Evolutionary conservation across 2,329 filamentous ascomycete species (phyloP).

Genomic region (Westerdykella sp.): DNA sequence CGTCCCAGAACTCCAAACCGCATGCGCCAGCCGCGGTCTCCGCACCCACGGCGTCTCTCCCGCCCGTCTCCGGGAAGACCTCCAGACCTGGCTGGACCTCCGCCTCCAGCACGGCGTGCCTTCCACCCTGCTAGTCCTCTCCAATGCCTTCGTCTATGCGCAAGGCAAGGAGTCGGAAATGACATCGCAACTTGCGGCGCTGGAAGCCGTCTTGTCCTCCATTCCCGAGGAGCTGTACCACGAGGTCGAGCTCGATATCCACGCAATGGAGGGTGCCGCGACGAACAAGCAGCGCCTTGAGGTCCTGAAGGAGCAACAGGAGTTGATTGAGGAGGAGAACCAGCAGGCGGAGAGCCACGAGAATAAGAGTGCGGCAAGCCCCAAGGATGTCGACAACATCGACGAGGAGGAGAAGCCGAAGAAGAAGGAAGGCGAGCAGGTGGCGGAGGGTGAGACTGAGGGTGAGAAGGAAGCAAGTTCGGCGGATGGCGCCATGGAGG

Average conservation of each 20-base stretch:
- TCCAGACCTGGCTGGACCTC: slow-evolving; percentile 90
- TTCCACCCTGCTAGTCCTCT: slow-evolving; percentile 88
- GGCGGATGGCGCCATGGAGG: slow-evolving; percentile 18
- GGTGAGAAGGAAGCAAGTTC: slow-evolving; percentile 29
- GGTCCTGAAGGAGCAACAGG: slow-evolving; percentile 96
- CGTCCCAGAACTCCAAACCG: slow-evolving; percentile 87
- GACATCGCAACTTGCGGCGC: slow-evolving; percentile 82
- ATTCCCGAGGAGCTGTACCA: slow-evolving; percentile 99
- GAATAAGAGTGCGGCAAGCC: slow-evolving; percentile 66
- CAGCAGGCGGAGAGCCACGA: slow-evolving; percentile 74
- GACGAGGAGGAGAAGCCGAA: slow-evolving; percentile 81
- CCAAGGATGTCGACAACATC: slow-evolving; percentile 84
- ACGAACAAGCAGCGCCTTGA: slow-evolving; percentile 99
- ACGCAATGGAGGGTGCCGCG: slow-evolving; percentile 91
- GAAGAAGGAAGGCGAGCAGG: slow-evolving; percentile 6
- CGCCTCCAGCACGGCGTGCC: slow-evolving; percentile 92
- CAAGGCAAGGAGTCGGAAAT: slow-evolving; percentile 80
- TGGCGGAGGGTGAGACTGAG: slow-evolving; percentile 14
- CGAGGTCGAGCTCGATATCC: slow-evolving; percentile 97
- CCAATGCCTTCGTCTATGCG: slow-evolving; percentile 96
- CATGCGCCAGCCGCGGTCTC: slow-evolving; percentile 85
- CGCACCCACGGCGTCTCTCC: slow-evolving; percentile 89
- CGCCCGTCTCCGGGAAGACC: slow-evolving; percentile 76
- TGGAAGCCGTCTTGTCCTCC: slow-evolving; percentile 84
- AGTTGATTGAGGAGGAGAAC: slow-evolving; percentile 95